These are phyloP conservation scores for Wickerhamiella azyma DNA, from an alignment of 805 yeast species.

Conservation along the genomic window DNA sequence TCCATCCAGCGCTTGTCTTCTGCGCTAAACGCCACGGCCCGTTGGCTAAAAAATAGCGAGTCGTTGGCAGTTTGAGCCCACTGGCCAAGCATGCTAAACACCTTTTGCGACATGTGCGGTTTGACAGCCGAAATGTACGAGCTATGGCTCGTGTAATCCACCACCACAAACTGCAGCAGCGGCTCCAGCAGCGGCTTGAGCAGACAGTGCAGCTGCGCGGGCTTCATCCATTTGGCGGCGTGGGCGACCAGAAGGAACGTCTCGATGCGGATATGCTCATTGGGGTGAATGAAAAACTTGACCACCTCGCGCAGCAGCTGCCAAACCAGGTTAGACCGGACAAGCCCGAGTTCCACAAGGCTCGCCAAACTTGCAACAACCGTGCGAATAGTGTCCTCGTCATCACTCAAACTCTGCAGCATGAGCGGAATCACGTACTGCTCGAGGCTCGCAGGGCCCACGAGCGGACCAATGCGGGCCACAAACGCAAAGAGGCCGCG, in stretches of 20 bases:
- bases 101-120: slow-evolving; percentile 50
- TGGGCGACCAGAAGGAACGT: slow-evolving; percentile 47
- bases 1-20: slow-evolving; percentile 42
- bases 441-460: slow-evolving; percentile 72
- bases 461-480: slow-evolving; percentile 58
- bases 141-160: slow-evolving; percentile 50
- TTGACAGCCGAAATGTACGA: slow-evolving; percentile 49
- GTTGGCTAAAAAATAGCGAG: background rate
- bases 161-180: slow-evolving; percentile 62
- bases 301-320: slow-evolving; percentile 39
- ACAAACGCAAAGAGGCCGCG: slow-evolving; percentile 59
- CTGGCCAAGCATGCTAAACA: slow-evolving; percentile 45
- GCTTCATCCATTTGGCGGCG: slow-evolving; percentile 45
- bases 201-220: slow-evolving; percentile 74
- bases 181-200: slow-evolving; percentile 69
- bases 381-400: slow-evolving; percentile 65
- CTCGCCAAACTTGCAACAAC: slow-evolving; percentile 50
- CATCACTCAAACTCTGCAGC: slow-evolving; percentile 69
- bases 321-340: slow-evolving; percentile 39
- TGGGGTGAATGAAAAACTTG: slow-evolving; percentile 68
- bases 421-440: slow-evolving; percentile 78
- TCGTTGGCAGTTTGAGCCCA: slow-evolving; percentile 43
- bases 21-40: slow-evolving; percentile 13
- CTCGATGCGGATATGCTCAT: slow-evolving; percentile 67
- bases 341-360: slow-evolving; percentile 42